Base-by-base conservation (phyloP, 345 rosid genomes). In the Boechera divaricarpa region DNA sequence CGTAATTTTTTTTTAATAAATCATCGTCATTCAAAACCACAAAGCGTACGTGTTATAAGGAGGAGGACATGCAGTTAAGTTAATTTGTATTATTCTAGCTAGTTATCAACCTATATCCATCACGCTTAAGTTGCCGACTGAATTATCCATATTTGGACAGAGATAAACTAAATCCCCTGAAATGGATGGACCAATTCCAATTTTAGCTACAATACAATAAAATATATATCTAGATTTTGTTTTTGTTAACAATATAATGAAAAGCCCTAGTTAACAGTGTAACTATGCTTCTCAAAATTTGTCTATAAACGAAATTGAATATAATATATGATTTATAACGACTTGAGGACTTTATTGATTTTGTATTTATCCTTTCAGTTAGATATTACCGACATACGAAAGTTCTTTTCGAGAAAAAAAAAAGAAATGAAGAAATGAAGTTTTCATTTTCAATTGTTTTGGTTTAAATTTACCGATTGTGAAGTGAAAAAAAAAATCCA, bases 321-420 rank as follows among this genome's bases (percentile, higher is more conserved):
- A 38, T 0, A 18, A 4, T 26, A 38, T 42, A 10, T 31, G 26
- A 15, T 28, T 28, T 52, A 28, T 16, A 54, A 32, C 36, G 16
- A 9, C 8, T 18, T 54, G 38, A 7, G 9, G 57, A 15, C 28
- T 45, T 54, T 10, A 42, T 53, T 41, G 18, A 24, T 54, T 73
- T 74, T 74, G 58, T 74, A 35, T 15, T 35, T 65, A 32, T 74
- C 58, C 39, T 53, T 63, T 65, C 78, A 74, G 6, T 48, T 45
- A 35, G 57, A 74, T 36, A 45, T 55, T 56, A 57, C 57, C 52
- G 58, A 74, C 58, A 10, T 64, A 44, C 15, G 28, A 33, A 63
- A 42, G 45, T 32, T 74, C 7, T 69, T 16, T 18, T 38, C 68
- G 31, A 55, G 5, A 7, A 31, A 56, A 31, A 6, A 29, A 13